Evolutionary conservation across 495 filamentous ascomycete species (phyloP).

Genomic region (Astrothelium macrocarpum): DNA sequence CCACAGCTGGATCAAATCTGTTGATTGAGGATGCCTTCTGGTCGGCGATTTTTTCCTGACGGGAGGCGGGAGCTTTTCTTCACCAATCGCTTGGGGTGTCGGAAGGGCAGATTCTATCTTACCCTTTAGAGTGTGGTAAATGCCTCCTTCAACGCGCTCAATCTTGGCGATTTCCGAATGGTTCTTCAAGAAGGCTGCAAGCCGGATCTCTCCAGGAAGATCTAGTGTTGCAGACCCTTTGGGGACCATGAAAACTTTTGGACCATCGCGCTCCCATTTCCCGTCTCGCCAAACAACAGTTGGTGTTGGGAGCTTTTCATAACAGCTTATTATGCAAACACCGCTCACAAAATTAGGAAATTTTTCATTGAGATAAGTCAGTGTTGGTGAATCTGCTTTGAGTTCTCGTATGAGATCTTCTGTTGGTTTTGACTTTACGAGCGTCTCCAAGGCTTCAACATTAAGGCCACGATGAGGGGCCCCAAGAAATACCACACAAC

Average conservation of each 20-base stretch:
- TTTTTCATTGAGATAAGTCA: background rate
- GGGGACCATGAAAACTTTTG: background rate
- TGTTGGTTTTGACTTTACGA: background rate
- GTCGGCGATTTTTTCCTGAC: too few relatives aligned
- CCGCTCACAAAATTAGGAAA: background rate
- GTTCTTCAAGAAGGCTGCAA: background rate
- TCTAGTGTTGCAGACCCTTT: background rate
- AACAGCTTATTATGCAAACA: background rate
- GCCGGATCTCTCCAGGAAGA: background rate
- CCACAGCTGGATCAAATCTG: background rate
- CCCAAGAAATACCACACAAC: background rate
- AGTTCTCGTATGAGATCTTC: background rate
- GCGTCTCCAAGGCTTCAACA: background rate
- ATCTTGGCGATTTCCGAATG: background rate
- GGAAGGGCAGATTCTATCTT: background rate
- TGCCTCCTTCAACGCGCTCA: background rate
- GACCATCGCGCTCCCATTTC: background rate
- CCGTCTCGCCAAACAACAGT: background rate
- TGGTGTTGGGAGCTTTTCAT: background rate
- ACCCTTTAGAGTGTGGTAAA: background rate
- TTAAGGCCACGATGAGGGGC: background rate
- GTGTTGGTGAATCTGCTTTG: background rate
- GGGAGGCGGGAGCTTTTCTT: too few relatives aligned
- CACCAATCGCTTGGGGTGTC: background rate
- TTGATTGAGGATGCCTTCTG: background rate